phyloP scores from a whole-genome alignment of 1,284 basidiomycete species.

The Ustilago xerochloae region DNA sequence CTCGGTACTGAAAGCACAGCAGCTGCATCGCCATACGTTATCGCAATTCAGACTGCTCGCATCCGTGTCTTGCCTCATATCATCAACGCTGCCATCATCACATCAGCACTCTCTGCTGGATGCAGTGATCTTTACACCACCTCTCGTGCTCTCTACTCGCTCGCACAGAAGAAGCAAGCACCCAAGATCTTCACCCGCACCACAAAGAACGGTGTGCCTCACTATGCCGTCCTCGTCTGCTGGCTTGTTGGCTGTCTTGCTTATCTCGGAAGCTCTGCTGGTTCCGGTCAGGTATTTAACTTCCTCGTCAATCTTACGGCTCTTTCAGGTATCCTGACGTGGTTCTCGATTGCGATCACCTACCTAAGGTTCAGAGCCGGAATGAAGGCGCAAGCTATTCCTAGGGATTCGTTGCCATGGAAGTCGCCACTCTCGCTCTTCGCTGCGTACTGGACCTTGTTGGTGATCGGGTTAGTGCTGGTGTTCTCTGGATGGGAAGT shows the following conservation, averaged over 20 bases:
- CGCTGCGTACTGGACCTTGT: constrained; percentile 40
- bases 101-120: constrained; percentile 86
- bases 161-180: constrained; percentile 81
- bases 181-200: constrained; percentile 78
- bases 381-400: constrained; percentile 73
- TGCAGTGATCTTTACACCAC: constrained; percentile 83
- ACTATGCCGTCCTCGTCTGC: constrained; percentile 77
- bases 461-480: constrained; percentile 39
- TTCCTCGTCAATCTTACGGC: constrained; percentile 74
- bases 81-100: constrained; percentile 82
- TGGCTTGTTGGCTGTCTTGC: constrained; percentile 76
- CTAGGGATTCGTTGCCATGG: constrained; percentile 72
- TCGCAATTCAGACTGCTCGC: constrained; percentile 65
- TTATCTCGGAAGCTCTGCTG: constrained; percentile 72
- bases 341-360: constrained; percentile 82
- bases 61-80: constrained; percentile 69
- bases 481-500: constrained; percentile 68
- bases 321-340: constrained; percentile 78
- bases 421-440: constrained; percentile 68
- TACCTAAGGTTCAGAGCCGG: constrained; percentile 80
- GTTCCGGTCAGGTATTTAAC: constrained; percentile 73
- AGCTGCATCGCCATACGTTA: constrained; percentile 43
- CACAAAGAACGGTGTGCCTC: constrained; percentile 79
- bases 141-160: constrained; percentile 79
- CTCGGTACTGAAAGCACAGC: constrained; percentile 35